Conservation (phyloP, 768 basidiomycete species). For the Ramaria rubella region DNA sequence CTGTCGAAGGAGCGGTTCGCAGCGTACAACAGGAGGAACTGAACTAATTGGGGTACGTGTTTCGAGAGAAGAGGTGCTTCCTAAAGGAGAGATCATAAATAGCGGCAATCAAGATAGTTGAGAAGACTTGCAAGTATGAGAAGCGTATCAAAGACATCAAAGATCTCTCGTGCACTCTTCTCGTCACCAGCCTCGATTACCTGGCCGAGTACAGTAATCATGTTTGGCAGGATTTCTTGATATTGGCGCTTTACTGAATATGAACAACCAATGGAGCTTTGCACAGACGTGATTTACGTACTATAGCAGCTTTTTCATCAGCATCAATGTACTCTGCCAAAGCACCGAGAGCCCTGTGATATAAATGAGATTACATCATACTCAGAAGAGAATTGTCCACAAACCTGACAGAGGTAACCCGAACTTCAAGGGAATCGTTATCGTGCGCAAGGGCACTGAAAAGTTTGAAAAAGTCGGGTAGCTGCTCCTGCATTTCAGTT, state of each 20-base stretch:
- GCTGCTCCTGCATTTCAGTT: constrained; percentile 77
- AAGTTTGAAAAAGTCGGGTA: constrained; percentile 69
- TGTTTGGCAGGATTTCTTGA: constrained; percentile 78
- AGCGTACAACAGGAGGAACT: constrained; percentile 83
- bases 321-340: constrained; percentile 88
- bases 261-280: constrained; percentile 5
- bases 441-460: constrained; percentile 70
- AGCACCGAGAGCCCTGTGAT: constrained; percentile 70
- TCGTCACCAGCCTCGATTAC: constrained; percentile 76
- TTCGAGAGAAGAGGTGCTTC: constrained; percentile 91
- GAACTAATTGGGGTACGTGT: constrained; percentile 78
- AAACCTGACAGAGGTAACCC: constrained; percentile 82
- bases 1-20: constrained; percentile 67
- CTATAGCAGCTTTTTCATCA: constrained; percentile 83
- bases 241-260: constrained; percentile 58
- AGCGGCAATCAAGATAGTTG: background rate
- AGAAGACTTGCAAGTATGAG: constrained; percentile 67
- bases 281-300: constrained; percentile 32
- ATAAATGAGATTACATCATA: constrained; percentile 13
- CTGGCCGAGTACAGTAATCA: constrained; percentile 86
- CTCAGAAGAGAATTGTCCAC: constrained; percentile 13
- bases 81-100: constrained; percentile 31
- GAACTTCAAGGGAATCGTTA: constrained; percentile 82
- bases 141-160: constrained; percentile 94
- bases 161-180: constrained; percentile 75